Base-by-base conservation (phyloP, 2,329 filamentous ascomycete genomes). In the Cladobotryum protrusum region DNA sequence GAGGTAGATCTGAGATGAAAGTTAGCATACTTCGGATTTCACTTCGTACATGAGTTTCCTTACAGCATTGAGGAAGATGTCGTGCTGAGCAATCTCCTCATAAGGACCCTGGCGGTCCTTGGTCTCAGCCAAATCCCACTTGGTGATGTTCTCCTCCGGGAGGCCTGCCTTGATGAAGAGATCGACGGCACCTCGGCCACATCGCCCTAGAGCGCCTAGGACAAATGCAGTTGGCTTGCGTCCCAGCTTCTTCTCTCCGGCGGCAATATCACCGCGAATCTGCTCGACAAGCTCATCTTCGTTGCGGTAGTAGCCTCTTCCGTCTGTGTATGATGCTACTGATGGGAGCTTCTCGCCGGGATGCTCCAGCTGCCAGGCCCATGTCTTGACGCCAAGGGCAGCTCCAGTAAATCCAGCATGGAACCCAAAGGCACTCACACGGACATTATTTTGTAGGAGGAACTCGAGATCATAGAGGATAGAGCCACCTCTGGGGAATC, bases 391-490 rank as follows among this genome's bases (percentile, higher is more conserved):
- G 20, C 86, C 87, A 46, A 91, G 73, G 8, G 87, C 87, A 37
- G 85, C 79, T 33, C 84, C 83, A 4, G 86, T 83, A 63, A 87
- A 93, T 17, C 88, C 89, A 29, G 88, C 89, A 54, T 85, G 81
- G 67, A 83, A 87, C 13, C 85, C 79, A 60, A 89, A 89, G 1
- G 83, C 83, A 8, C 85, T 84, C 1, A 91, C 83, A 54, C 87
- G 74, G 43, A 86, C 76, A 35, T 72, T 76, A 56, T 84, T 79
- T 58, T 95, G 86, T 36, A 81, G 79, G 35, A 96, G 75, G 66
- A 96, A 96, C 66, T 96, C 91, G 35, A 96, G 78, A 62, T 96
- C 91, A 52, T 90, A 81, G 13, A 96, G 80, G 7, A 57, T 41
- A 5, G 56, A 59, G 4, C 57, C 57, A 51, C 88, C 89, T 19